Base-by-base conservation (phyloP, 1,284 basidiomycete genomes). In the Crucibulum parvulum region DNA sequence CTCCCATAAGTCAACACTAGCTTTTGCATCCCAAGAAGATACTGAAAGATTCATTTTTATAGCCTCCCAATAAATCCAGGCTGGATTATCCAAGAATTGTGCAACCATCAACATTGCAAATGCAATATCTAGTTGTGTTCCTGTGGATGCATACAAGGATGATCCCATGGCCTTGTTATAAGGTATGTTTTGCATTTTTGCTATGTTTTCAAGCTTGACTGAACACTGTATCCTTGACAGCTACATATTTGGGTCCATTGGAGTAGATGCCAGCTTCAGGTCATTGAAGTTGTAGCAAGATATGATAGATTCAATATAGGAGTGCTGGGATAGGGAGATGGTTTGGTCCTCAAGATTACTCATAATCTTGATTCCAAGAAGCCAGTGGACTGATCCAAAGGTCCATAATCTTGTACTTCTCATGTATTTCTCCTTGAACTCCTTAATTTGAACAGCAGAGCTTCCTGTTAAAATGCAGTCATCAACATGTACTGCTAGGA, bases 341-440 rank as follows among this genome's bases (percentile, higher is more conserved):
- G 66, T 63, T 18, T 56, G 37, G 1, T 37, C 37, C 2, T 59
- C 51, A 0, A 57, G 46, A 53, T 74, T 61, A 0, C 61, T 51
- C 3, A 35, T 57, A 18, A 76, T 63, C 51, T 77, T 57, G 37
- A 73, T 70, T 1, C 69, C 73, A 0, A 76, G 64, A 0, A 77
- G 47, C 64, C 66, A 72, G 36, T 63, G 57, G 43, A 70, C 43
- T 18, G 61, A n/a, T n/a, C n/a, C n/a, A n/a, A n/a, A 68, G 57
- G 31, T 31, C 5, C 5, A 5, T 31, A 31, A 31, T 31, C 4
- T 31, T 31, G 31, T 31, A 31, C 31, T 52, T 72, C 34, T 56
- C 51, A 7, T 47, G 18, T 15, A 69, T 34, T 34, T 48, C 55
- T 56, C 37, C 66, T 72, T 57, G 62, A 71, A 41, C 36, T 69